Evolutionary conservation across 768 basidiomycete species (phyloP).

Genomic region (Amanita phalloides): DNA sequence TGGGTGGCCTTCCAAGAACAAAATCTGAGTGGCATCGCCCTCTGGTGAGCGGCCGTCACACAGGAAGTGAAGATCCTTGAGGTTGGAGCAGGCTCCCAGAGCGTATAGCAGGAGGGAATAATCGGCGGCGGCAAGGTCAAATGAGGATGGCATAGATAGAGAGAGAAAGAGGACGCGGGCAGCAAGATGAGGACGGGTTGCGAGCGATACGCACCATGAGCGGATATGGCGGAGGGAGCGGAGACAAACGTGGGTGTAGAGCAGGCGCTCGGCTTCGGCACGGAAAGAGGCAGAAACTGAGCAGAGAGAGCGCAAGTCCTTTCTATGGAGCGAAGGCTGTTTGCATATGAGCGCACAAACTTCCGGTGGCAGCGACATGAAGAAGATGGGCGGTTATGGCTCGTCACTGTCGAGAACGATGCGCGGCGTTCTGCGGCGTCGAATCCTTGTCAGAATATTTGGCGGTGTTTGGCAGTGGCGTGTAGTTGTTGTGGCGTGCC

Average conservation of each 20-base stretch:
- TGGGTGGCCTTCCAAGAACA: conserved; percentile 13
- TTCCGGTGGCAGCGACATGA: conserved; percentile 11
- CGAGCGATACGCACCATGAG: conserved; percentile 11
- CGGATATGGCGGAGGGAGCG: conserved; percentile 10
- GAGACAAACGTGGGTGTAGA: conserved; percentile 11
- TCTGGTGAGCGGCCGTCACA: conserved; percentile 5
- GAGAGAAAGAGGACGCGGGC: conserved; percentile 8
- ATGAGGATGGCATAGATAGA: conserved; percentile 11
- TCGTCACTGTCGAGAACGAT: not conserved
- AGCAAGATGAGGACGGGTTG: conserved; percentile 11
- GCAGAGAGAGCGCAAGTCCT: conserved; percentile 12
- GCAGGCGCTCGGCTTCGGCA: conserved; percentile 14
- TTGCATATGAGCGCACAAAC: conserved; percentile 15
- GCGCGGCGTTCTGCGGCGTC: conserved; percentile 1
- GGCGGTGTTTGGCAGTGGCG: not conserved
- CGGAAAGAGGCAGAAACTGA: conserved; percentile 13
- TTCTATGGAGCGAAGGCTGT: conserved; percentile 5
- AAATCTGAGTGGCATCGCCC: conserved; percentile 9
- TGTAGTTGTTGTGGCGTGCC: no score
- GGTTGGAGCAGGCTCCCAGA: conserved; percentile 9
- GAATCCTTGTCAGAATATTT: not conserved
- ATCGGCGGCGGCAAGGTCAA: conserved; percentile 12
- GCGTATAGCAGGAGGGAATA: conserved; percentile 10
- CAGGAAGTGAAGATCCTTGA: conserved; percentile 11
- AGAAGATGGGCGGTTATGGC: not conserved